These are phyloP conservation scores for Peniophora sp. DNA, from an alignment of 1,284 basidiomycete species.

Conservation along the genomic window DNA sequence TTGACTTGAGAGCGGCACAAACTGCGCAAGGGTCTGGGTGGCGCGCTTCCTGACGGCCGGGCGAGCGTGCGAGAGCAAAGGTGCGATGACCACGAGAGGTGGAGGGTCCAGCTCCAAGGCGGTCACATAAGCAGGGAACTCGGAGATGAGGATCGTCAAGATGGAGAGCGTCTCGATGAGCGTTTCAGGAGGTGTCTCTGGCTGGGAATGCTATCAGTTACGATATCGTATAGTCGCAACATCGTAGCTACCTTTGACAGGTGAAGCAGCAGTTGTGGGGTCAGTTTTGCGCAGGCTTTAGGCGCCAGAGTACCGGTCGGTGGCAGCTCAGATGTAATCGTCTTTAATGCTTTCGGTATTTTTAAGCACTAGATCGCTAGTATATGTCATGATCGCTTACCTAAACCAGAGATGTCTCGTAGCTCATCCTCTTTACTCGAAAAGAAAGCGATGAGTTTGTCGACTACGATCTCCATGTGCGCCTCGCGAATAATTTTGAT, in stretches of 20 bases:
- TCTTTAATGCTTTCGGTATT: constrained; percentile 70
- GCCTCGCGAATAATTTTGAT: constrained; percentile 80
- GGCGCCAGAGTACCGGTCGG: constrained; percentile 71
- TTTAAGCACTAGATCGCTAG: background rate
- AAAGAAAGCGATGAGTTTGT: constrained; percentile 80
- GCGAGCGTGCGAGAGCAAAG: constrained; percentile 69
- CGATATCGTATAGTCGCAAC: constrained; percentile 14
- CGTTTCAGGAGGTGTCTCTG: constrained; percentile 72
- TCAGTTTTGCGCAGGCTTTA: constrained; percentile 78
- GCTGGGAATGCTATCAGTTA: constrained; percentile 26
- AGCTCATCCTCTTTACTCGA: constrained; percentile 83
- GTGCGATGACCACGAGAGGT: constrained; percentile 67
- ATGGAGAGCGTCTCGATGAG: constrained; percentile 87
- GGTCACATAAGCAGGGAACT: constrained; percentile 73
- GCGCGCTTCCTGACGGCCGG: constrained; percentile 86
- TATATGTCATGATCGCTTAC: constrained; percentile 34
- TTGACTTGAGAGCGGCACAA: constrained; percentile 60
- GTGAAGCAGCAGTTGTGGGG: constrained; percentile 77
- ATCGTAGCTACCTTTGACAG: constrained; percentile 70
- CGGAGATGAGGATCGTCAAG: constrained; percentile 82
- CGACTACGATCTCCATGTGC: constrained; percentile 82
- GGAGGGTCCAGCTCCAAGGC: constrained; percentile 43
- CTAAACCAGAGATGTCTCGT: constrained; percentile 89
- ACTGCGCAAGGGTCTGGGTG: constrained; percentile 78
- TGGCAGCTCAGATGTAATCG: constrained; percentile 86